Evolutionary conservation across 1,284 basidiomycete species (phyloP), one percentile per base, ranked within the genome.

Genomic region (Fomitopsis palustris): DNA sequence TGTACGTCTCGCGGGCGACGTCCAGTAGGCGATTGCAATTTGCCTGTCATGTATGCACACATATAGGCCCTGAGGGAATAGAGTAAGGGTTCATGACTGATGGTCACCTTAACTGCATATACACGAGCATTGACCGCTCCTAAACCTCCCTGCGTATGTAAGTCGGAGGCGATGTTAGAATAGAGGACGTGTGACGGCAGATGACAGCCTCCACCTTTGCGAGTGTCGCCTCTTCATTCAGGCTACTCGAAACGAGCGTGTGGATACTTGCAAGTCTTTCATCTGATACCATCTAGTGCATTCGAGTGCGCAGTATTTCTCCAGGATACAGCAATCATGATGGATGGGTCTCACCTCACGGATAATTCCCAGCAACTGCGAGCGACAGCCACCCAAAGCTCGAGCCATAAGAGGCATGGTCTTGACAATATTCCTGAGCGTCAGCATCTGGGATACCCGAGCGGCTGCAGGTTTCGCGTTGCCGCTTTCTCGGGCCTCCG

Each of bases 1-100:
- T 92, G 76, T 90, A 94, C 0, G 95, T 96, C 69, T 93, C 90
- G 8, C 96, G 84, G 0, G 95, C 96, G 3, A 98, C 92, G 64
- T 98, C 95, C 12, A 98, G 85, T 10, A 96, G 79, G 21, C 85
- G 84, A 64, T 94, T 92, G 65, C 81, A 83, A 61, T 91, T 89
- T 1, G 91, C 88, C 85, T 89, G 45, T n/a, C n/a, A n/a, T n/a
- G n/a, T n/a, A n/a, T 12, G 19, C 43, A 41, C 19, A 27, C 54
- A 55, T 41, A 12, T 29, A n/a, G n/a, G n/a, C 45, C 49, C 12
- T 43, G 47, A 42, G 16, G 9, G 31, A n/a, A 29, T 49, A 10
- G 19, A 17, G n/a, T 7, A 42, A 3, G 29, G 9, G 16, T n/a
- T 9, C 21, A 14, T 41, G 41, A 49, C 17, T 19, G n/a, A n/a